Evolutionary conservation across 2,329 filamentous ascomycete genomes (phyloP).

Genomic region (Talaromyces sp.): DNA sequence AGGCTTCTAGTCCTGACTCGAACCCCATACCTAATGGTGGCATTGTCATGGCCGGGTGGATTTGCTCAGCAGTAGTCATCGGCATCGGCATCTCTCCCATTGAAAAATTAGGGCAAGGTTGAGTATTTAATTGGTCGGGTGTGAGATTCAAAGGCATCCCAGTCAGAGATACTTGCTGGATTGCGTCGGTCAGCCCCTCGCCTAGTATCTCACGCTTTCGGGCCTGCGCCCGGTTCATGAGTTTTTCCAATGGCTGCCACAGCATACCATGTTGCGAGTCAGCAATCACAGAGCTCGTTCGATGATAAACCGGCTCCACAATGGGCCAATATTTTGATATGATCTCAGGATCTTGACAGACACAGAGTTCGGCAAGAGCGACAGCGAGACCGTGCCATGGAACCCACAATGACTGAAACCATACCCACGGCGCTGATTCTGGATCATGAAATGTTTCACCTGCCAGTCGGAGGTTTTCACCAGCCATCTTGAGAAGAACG

Average conservation of each 20-base stretch:
- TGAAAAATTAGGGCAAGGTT: background rate
- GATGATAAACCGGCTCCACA: constrained; percentile 27
- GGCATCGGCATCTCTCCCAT: background rate
- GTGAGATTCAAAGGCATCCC: constrained; percentile 1
- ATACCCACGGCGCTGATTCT: constrained; percentile 26
- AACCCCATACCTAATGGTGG: constrained; percentile 6
- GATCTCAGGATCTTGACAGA: constrained; percentile 27
- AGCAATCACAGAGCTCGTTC: constrained; percentile 26
- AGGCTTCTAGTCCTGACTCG: constrained; percentile 11
- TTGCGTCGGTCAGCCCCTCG: background rate
- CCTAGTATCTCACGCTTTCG: constrained; percentile 19
- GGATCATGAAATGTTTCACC: constrained; percentile 26
- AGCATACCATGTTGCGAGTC: constrained; percentile 33
- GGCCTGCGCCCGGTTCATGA: constrained; percentile 30
- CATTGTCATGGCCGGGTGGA: constrained; percentile 4
- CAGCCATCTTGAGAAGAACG: constrained; percentile 29
- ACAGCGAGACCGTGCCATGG: constrained; percentile 39
- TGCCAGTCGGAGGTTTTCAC: constrained; percentile 25
- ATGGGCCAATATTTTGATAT: constrained; percentile 28
- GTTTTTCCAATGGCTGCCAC: constrained; percentile 34
- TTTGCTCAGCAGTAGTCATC: constrained; percentile 9
- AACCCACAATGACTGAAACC: constrained; percentile 32
- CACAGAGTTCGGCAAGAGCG: constrained; percentile 35
- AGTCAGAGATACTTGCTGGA: constrained; percentile 1
- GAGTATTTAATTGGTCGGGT: constrained; percentile 7